Percentiles rank a stretch among this genome's conserved stretches.
These are phyloP conservation scores for Hericium rajendrae DNA, from an alignment of 768 basidiomycete species.

Conservation along the genomic window DNA sequence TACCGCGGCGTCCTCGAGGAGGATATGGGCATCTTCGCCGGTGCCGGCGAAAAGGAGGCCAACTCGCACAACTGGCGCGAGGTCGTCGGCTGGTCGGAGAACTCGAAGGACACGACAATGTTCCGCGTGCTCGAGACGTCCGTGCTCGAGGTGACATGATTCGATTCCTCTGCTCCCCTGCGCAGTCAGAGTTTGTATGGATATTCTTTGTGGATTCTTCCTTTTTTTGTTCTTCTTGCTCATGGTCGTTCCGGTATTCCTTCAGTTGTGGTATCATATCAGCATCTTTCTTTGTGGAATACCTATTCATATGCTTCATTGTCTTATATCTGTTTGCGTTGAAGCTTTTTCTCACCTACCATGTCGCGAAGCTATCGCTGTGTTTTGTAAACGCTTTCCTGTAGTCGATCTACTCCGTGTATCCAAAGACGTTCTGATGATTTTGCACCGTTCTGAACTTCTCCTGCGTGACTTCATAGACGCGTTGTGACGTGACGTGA, in stretches of 20 bases:
- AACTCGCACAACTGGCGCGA: constrained; percentile 75
- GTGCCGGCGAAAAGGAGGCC: constrained; percentile 81
- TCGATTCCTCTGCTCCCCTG: neutral
- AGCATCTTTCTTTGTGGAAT: neutral
- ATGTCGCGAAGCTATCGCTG: neutral
- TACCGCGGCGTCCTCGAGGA: constrained; percentile 78
- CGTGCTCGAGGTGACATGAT: constrained; percentile 58
- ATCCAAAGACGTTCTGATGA: neutral
- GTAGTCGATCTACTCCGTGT: constrained; percentile 5
- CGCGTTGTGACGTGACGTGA: neutral
- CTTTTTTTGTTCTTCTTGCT: neutral
- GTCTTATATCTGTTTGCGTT: neutral
- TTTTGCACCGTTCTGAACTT: too few species aligned
- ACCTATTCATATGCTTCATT: neutral
- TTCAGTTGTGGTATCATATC: neutral
- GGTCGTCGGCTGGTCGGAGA: constrained; percentile 71
- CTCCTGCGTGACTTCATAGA: neutral
- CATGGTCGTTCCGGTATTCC: neutral
- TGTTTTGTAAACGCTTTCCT: constrained; percentile 4
- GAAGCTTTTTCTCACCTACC: neutral
- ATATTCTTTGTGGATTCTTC: neutral
- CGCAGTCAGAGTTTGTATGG: neutral
- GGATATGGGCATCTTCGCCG: constrained; percentile 63
- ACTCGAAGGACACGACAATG: constrained; percentile 60
- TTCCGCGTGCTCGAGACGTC: constrained; percentile 78